phyloP scores from a whole-genome alignment of 805 yeast species.

The Kurtzmaniella cleridarum region DNA sequence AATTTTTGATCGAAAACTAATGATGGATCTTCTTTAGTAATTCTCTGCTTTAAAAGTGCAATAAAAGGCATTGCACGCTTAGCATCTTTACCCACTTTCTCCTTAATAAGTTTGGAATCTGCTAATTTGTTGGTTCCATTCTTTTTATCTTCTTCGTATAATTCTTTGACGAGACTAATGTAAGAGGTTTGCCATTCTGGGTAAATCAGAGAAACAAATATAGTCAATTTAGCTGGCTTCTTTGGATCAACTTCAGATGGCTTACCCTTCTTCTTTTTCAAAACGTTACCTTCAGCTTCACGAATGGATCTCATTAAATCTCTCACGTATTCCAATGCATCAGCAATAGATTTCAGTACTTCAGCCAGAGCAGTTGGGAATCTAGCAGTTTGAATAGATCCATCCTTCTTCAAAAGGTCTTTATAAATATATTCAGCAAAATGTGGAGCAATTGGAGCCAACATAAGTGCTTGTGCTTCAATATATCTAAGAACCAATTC shows the following conservation, averaged over 20 bases:
- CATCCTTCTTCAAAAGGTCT: slow-evolving; percentile 65
- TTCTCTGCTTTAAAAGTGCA: slow-evolving; percentile 75
- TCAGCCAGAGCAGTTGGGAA: slow-evolving; percentile 80
- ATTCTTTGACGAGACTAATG: slow-evolving; percentile 65
- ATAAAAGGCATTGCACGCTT: slow-evolving; percentile 98
- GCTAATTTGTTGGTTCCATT: slow-evolving; percentile 41
- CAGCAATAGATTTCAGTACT: slow-evolving; percentile 53
- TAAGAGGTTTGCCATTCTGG: slow-evolving; percentile 63
- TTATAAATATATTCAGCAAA: slow-evolving; percentile 86
- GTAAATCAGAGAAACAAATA: slow-evolving; percentile 75
- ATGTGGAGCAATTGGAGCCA: slow-evolving; percentile 95
- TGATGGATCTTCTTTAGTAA: slow-evolving; percentile 62
- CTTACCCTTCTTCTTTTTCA: slow-evolving; percentile 77
- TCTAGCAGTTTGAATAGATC: slow-evolving; percentile 63
- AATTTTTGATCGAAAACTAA: slow-evolving; percentile 87
- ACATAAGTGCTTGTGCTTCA: slow-evolving; percentile 76
- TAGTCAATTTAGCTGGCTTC: slow-evolving; percentile 66
- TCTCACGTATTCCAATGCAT: slow-evolving; percentile 77
- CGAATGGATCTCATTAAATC: slow-evolving; percentile 76
- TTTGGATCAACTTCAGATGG: slow-evolving; percentile 67
- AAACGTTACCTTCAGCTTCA: slow-evolving; percentile 83
- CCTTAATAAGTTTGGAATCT: slow-evolving; percentile 60
- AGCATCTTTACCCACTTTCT: slow-evolving; percentile 79
- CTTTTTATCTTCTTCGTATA: slow-evolving; percentile 44
- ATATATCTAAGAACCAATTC: slow-evolving; percentile 79